A percentile compares a stretch with the other conserved stretches of the same genome.
Conservation (phyloP, 1,284 basidiomycete genomes). For the Tranzscheliella williamsii region DNA sequence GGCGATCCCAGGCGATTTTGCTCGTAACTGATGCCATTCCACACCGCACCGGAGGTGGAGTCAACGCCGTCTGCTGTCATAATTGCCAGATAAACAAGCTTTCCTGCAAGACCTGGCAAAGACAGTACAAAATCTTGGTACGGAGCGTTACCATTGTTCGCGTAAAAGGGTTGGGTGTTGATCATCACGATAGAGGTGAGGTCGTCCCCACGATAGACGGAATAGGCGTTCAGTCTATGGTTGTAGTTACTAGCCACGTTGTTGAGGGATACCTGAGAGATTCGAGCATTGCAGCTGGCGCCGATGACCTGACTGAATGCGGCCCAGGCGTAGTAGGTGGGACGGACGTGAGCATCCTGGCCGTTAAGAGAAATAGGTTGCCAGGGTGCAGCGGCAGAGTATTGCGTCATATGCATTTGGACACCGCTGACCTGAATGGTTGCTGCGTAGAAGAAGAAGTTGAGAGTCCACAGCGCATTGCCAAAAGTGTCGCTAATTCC, state of each 20-base stretch:
- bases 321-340: conserved; percentile 49
- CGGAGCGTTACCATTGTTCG: conserved; percentile 3
- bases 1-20: conserved; percentile 20
- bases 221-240: conserved; percentile 35
- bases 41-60: conserved; percentile 28
- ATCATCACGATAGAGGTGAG: conserved; percentile 38
- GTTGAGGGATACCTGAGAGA: conserved; percentile 24
- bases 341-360: conserved; percentile 30
- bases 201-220: conserved; percentile 22
- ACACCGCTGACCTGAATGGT: conserved; percentile 41
- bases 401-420: conserved; percentile 51
- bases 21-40: conserved; percentile 51
- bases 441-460: conserved; percentile 51
- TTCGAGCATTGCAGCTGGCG: conserved; percentile 29
- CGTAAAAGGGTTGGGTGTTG: conserved; percentile 37
- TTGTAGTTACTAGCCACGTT: conserved; percentile 21
- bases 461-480: conserved; percentile 49
- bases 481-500: conserved; percentile 48
- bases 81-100: conserved; percentile 34
- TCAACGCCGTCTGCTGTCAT: conserved; percentile 39
- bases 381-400: conserved; percentile 42
- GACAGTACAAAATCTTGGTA: conserved; percentile 29
- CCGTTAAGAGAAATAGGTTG: conserved; percentile 28
- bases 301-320: conserved; percentile 48
- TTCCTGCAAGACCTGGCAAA: conserved; percentile 32